A percentile compares a stretch with the other conserved stretches of the same genome.
These are phyloP conservation scores for Scortechinia acanthostroma DNA, from an alignment of 2,329 filamentous ascomycete species.

Conservation along the genomic window DNA sequence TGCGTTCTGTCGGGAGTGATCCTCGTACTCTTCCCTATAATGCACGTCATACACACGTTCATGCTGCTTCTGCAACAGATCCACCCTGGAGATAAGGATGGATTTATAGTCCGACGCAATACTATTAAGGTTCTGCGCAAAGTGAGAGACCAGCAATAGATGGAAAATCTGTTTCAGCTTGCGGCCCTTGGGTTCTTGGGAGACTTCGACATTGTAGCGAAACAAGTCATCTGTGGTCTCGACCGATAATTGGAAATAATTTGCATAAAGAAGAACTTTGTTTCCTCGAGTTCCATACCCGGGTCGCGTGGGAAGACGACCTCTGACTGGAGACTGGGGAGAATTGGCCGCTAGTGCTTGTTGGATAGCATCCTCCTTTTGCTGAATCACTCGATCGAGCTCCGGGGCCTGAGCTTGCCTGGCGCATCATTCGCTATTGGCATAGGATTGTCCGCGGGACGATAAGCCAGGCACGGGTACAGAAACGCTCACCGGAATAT, in stretches of 20 bases:
- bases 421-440: too few species aligned
- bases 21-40: not conserved
- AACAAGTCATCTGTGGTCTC: slow-evolving; percentile 9
- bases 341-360: slow-evolving; percentile 10
- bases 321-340: slow-evolving; percentile 6
- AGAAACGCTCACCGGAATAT: too few species aligned
- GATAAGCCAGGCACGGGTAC: too few species aligned
- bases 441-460: too few species aligned
- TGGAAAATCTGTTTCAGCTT: slow-evolving; percentile 33
- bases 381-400: slow-evolving; percentile 10
- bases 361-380: slow-evolving; percentile 11
- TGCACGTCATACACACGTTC: not conserved
- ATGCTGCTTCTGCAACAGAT: slow-evolving; percentile 11
- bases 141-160: slow-evolving; percentile 28
- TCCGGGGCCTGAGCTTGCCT: too few species aligned
- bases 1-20: not conserved
- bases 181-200: slow-evolving; percentile 25
- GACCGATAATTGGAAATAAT: slow-evolving; percentile 26
- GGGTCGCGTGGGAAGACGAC: slow-evolving; percentile 19
- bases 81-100: slow-evolving; percentile 20
- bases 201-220: not conserved
- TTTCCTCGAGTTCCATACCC: slow-evolving; percentile 25
- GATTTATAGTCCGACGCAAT: slow-evolving; percentile 29
- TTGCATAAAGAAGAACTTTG: slow-evolving; percentile 27
- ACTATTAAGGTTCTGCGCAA: slow-evolving; percentile 11